Conservation (phyloP, 805 yeast genomes). For the Candida chauliodis region DNA sequence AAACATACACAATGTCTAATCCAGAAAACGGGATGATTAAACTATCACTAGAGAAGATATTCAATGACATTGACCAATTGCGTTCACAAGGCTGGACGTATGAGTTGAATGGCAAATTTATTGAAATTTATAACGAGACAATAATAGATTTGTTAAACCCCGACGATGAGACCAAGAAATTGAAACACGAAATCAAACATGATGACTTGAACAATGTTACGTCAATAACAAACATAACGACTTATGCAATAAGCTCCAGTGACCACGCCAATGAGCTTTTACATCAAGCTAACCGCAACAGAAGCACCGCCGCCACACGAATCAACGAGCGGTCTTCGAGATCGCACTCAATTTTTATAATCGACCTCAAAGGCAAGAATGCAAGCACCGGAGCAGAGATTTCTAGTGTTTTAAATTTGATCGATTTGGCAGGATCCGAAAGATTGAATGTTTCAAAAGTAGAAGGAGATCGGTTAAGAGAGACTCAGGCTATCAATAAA, state of each 20-base stretch:
- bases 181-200: constrained; percentile 69
- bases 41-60: constrained; percentile 66
- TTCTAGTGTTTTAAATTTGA: constrained; percentile 69
- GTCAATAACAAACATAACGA: constrained; percentile 55
- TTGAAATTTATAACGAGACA: constrained; percentile 86
- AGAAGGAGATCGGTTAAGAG: constrained; percentile 74
- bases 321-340: constrained; percentile 85
- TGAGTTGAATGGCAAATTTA: constrained; percentile 64
- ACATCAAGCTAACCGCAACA: constrained; percentile 50
- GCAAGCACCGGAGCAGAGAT: constrained; percentile 41
- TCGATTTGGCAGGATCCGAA: constrained; percentile 95
- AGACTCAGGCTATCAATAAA: constrained; percentile 85
- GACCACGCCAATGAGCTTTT: constrained; percentile 51
- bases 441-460: constrained; percentile 72
- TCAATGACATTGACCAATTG: constrained; percentile 48
- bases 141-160: constrained; percentile 62
- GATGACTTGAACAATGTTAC: constrained; percentile 55
- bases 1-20: constrained; percentile 84
- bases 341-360: constrained; percentile 79
- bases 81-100: constrained; percentile 61
- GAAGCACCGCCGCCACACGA: constrained; percentile 79
- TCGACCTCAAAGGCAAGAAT: constrained; percentile 57
- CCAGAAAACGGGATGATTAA: constrained; percentile 77
- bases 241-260: constrained; percentile 43
- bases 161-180: constrained; percentile 5